Base-by-base conservation (phyloP, 495 filamentous ascomycete genomes). In the Glarea lozoyensis region DNA sequence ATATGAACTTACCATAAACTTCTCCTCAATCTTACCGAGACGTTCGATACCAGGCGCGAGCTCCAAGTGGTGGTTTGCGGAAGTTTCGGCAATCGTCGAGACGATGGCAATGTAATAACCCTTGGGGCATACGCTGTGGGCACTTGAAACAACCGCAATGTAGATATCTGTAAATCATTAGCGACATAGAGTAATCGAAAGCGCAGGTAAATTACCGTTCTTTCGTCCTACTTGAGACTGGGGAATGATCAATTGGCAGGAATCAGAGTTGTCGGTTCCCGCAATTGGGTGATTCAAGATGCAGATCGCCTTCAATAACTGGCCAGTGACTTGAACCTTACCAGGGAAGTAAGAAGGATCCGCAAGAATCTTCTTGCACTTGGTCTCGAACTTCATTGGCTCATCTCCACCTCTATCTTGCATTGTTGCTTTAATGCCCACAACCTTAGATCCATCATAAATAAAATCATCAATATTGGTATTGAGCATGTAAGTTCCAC, bases 101-200 rank as follows among this genome's bases (percentile, higher is more conserved):
- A 99, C 88, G 53, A 95, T 96, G 47, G 92, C 93, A 53, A 99
- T 88, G 69, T 94, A 97, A 75, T 96, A 97, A 31, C 89, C 92
- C 73, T 94, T 94, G 42, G 93, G 92, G 69, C 93, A 97, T 54
- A 97, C 93, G 59, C 94, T 97, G 72, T 97, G 93, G 7, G 90
- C 86, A 20, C 88, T 84, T 6, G 88, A 94, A 50, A 99, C 89
- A 58, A 92, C 79, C 36, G 93, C 90, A 60, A 99, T 87, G 70
- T 99, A 99, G 62, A 99, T 94, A 64, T 99, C 88, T 92, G 52
- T 1, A 9, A 7, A 1, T n/a, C n/a, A n/a, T n/a, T n/a, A n/a
- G n/a, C n/a, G n/a, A n/a, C n/a, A n/a, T n/a, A n/a, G n/a, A n/a
- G n/a, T 2, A 32, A 37, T 22, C 18, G 10, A 29, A 6, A 16